These are phyloP conservation scores for Stylosanthes scabra DNA, from an alignment of 331 rosid species.

Conservation along the genomic window DNA sequence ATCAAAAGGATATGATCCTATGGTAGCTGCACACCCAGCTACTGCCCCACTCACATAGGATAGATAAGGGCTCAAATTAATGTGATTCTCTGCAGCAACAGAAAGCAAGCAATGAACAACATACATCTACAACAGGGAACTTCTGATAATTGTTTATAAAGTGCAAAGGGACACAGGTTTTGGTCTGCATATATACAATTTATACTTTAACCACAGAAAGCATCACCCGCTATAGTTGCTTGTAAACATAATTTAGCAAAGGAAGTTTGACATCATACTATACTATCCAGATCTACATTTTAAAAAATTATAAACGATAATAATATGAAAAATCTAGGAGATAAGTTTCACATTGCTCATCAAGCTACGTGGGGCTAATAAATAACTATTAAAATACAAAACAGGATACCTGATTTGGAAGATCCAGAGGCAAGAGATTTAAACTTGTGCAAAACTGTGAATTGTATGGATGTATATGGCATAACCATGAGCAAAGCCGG, in stretches of 20 bases:
- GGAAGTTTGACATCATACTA: conserved; percentile 20
- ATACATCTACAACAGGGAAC: conserved; percentile 15
- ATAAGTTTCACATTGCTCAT: neutral
- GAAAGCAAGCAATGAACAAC: conserved; percentile 35
- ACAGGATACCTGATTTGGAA: conserved; percentile 71
- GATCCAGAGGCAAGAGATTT: conserved; percentile 91
- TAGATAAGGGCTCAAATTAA: conserved; percentile 75
- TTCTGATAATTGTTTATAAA: neutral
- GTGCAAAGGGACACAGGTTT: neutral
- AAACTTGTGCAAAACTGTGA: conserved; percentile 79
- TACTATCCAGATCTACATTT: conserved; percentile 11
- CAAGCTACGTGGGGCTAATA: conserved; percentile 8
- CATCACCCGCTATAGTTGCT: conserved; percentile 7
- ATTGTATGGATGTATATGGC: conserved; percentile 96
- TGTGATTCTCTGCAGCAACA: conserved; percentile 81
- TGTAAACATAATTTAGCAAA: neutral
- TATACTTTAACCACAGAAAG: neutral
- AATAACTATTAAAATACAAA: conserved; percentile 26
- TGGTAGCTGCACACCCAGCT: conserved; percentile 96
- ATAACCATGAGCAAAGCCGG: conserved; percentile 98
- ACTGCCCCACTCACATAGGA: conserved; percentile 89
- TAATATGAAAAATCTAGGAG: no score
- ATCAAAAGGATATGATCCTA: conserved; percentile 97
- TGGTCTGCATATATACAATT: conserved; percentile 30
- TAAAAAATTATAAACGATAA: neutral